These are phyloP conservation scores for Auricularia sp. DNA, from an alignment of 768 basidiomycete genomes.

Conservation along the genomic window DNA sequence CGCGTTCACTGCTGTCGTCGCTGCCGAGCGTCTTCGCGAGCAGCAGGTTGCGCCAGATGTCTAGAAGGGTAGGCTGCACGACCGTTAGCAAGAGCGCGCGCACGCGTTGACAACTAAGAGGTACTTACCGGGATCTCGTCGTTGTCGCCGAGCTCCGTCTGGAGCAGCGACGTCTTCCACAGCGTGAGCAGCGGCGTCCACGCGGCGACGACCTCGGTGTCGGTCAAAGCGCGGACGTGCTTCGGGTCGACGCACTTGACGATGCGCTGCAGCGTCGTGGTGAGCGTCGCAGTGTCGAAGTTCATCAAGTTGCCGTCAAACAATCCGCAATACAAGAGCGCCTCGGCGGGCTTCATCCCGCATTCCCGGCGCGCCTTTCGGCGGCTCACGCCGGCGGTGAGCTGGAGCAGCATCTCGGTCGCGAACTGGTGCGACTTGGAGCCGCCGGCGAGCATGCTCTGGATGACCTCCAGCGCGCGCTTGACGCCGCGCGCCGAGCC, in stretches of 20 bases:
- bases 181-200: conserved; percentile 41
- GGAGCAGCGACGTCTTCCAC: conserved; percentile 41
- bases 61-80: conserved; percentile 34
- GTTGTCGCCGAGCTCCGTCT: conserved; percentile 36
- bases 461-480: conserved; percentile 40
- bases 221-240: conserved; percentile 46
- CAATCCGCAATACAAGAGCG: conserved; percentile 40
- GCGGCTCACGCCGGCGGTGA: conserved; percentile 4
- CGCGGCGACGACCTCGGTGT: conserved; percentile 42
- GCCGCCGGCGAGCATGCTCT: conserved; percentile 48
- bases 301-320: conserved; percentile 50
- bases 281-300: conserved; percentile 38
- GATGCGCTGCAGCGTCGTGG: conserved; percentile 38
- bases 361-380: conserved; percentile 19
- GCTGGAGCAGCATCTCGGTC: conserved; percentile 37
- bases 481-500: conserved; percentile 21
- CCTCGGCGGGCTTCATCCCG: conserved; percentile 33
- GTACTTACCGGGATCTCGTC: conserved; percentile 40
- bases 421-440: conserved; percentile 40
- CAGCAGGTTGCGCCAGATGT: conserved; percentile 49
- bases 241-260: conserved; percentile 40
- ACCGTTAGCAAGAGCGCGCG: not conserved
- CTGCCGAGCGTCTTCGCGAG: conserved; percentile 31
- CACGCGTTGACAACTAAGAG: not conserved
- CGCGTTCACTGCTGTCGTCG: conserved; percentile 30